Evolutionary conservation across 2,329 filamentous ascomycete genomes (phyloP), one percentile per base, ranked within the genome.

Genomic region (Xenoacremonium recifei): DNA sequence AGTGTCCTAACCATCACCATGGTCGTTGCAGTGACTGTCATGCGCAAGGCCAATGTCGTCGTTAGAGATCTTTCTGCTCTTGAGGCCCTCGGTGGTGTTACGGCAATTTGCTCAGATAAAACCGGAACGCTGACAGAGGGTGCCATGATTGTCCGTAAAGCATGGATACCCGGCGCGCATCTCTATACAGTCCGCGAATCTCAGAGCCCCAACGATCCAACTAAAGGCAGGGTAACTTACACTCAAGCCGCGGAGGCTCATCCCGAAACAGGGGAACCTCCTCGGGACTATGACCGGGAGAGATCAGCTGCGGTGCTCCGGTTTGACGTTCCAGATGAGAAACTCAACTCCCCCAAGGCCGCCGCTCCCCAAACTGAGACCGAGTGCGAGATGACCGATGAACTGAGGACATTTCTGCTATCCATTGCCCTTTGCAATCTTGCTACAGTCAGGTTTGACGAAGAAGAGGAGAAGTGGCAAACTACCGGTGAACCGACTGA

Each of bases 31-130:
- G 78, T 79, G 9, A 82, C 79, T 35, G 75, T 79, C 29, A 84
- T 84, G 80, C 73, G 79, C 45, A 79, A 81, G 58, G 71, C 78
- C 25, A 78, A 84, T 47, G 80, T 85, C 31, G 78, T 85, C 39
- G 78, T 84, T 20, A 73, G 80, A 49, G 82, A 85, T 54, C 70
- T 87, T 32, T 80, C 80, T 4, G 80, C 82, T 0, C 72, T 87
- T 0, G 84, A 88, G 54, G 82, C 83, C 11, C 73, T 88, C 2
- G 84, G 84, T 11, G 83, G 80, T 32, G 82, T 87, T 18, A 87
- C 82, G 42, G 82, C 85, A 57, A 85, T 87, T 54, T 87, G 84
- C 63, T 86, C 82, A 18, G 84, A 87, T 66, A 87, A 87, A 65
- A 87, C 84, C 0, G 84, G 84, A 12, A 88, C 84, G 1, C 66